phyloP scores from a whole-genome alignment of 495 filamentous ascomycete species.

The Penicillium simplicissimum region DNA sequence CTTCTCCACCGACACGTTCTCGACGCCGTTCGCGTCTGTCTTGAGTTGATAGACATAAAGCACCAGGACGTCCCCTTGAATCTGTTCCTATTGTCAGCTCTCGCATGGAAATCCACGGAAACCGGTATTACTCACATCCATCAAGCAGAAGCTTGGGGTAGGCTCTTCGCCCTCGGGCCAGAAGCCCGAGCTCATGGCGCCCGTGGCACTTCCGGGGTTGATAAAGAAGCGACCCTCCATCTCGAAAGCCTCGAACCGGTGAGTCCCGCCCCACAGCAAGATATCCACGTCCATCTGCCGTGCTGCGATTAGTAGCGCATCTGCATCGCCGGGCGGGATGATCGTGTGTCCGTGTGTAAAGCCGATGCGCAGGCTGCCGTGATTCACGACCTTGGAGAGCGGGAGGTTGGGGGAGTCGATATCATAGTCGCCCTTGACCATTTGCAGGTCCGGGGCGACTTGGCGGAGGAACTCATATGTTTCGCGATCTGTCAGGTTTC shows the following conservation, averaged over 20 bases:
- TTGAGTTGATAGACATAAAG: slow-evolving; percentile 97
- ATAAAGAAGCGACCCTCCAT: slow-evolving; percentile 99
- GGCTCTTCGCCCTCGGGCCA: slow-evolving; percentile 75
- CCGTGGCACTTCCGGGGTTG: slow-evolving; percentile 93
- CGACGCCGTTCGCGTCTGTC: slow-evolving; percentile 82
- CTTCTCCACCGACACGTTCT: slow-evolving; percentile 96
- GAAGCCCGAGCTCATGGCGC: slow-evolving; percentile 74
- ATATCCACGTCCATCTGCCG: slow-evolving; percentile 97
- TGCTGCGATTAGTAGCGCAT: slow-evolving; percentile 88
- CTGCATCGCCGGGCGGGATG: slow-evolving; percentile 86
- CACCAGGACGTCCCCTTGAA: slow-evolving; percentile 95
- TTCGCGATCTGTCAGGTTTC: slow-evolving; percentile 91
- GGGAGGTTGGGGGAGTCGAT: slow-evolving; percentile 88
- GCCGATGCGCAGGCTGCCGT: slow-evolving; percentile 90
- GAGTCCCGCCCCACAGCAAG: slow-evolving; percentile 95
- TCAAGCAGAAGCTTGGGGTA: slow-evolving; percentile 94
- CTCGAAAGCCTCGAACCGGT: slow-evolving; percentile 97
- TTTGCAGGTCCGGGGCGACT: slow-evolving; percentile 90
- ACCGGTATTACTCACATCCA: slow-evolving; percentile 76
- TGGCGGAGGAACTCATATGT: slow-evolving; percentile 93
- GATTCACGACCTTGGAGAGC: slow-evolving; percentile 89
- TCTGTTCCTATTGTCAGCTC: slow-evolving; percentile 50
- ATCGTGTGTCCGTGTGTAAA: slow-evolving; percentile 97
- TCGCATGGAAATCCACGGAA: too few relatives aligned
- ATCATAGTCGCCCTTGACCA: slow-evolving; percentile 93